phyloP scores from a whole-genome alignment of 192 early-diverging fungal species.

The Coemansia sp. region DNA sequence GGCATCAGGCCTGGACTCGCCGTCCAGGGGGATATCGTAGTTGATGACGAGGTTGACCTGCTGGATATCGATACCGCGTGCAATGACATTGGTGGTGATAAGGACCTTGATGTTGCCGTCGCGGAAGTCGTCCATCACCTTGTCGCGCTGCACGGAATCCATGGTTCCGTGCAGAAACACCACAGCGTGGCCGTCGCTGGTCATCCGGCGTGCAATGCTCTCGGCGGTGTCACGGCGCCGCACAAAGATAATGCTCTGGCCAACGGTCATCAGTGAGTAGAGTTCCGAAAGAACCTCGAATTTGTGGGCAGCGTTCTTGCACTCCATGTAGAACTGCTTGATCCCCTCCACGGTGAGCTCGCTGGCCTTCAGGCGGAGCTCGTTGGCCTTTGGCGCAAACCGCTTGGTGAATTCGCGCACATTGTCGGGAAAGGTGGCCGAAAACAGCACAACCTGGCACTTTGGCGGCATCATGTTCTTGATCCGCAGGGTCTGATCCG shows the following conservation, averaged over 20 bases:
- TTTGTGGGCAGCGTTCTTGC: conserved; percentile 76
- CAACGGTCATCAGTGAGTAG: conserved; percentile 83
- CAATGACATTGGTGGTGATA: conserved; percentile 95
- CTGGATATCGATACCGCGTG: conserved; percentile 96
- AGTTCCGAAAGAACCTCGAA: conserved; percentile 69
- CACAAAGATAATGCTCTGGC: conserved; percentile 97
- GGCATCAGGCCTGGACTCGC: conserved; percentile 66
- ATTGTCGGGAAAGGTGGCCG: conserved; percentile 85
- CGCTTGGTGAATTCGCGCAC: conserved; percentile 74
- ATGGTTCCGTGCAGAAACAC: conserved; percentile 82
- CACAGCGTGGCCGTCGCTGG: conserved; percentile 78
- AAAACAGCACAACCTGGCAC: conserved; percentile 90
- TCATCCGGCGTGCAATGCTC: conserved; percentile 71
- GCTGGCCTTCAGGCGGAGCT: conserved; percentile 79
- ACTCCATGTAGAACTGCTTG: conserved; percentile 98
- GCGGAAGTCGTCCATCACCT: conserved; percentile 91
- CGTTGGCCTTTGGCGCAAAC: conserved; percentile 85
- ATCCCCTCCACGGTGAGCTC: conserved; percentile 93
- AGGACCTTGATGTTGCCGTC: conserved; percentile 87
- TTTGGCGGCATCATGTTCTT: conserved; percentile 70
- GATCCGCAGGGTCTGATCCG: conserved; percentile 83
- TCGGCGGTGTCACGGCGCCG: conserved; percentile 83
- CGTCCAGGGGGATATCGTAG: conserved; percentile 88
- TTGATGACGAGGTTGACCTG: conserved; percentile 96
- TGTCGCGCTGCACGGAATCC: conserved; percentile 76